phyloP scores from a whole-genome alignment of 208 protist species.

The Endotrypanum monterogeii region DNA sequence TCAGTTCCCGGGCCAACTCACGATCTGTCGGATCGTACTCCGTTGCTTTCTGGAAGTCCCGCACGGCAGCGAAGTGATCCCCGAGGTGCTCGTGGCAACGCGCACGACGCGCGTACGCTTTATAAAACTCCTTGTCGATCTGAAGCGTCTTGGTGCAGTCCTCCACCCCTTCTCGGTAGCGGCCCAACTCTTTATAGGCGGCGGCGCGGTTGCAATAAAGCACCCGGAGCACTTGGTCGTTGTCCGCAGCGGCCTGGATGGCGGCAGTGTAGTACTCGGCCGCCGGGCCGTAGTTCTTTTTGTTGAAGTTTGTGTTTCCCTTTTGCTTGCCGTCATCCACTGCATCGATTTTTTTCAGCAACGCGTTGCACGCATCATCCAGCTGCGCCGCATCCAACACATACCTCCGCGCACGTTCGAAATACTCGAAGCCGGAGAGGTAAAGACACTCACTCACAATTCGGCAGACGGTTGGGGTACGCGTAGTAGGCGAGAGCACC shows the following conservation, averaged over 20 bases:
- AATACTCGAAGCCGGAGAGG: constrained; percentile 83
- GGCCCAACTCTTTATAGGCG: constrained; percentile 85
- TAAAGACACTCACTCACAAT: constrained; percentile 82
- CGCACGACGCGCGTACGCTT: constrained; percentile 89
- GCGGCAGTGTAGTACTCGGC: constrained; percentile 80
- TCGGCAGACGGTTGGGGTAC: constrained; percentile 54
- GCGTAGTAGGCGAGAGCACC: constrained; percentile 46
- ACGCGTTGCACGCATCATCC: constrained; percentile 70
- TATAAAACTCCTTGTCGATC: constrained; percentile 85
- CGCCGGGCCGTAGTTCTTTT: constrained; percentile 74
- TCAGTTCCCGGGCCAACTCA: constrained; percentile 75
- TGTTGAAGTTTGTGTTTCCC: constrained; percentile 81
- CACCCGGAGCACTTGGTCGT: constrained; percentile 86
- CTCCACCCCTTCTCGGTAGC: constrained; percentile 85
- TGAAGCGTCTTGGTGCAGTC: constrained; percentile 88
- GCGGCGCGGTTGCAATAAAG: constrained; percentile 93
- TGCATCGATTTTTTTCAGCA: constrained; percentile 67
- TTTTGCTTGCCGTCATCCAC: constrained; percentile 90
- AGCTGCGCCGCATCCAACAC: constrained; percentile 55
- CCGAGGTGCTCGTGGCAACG: constrained; percentile 83
- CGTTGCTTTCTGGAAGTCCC: constrained; percentile 86
- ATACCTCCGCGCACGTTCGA: constrained; percentile 65
- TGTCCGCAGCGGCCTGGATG: constrained; percentile 64
- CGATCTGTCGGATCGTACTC: constrained; percentile 69
- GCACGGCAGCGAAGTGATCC: constrained; percentile 78